These are phyloP conservation scores for Scopulariopsis brevicaulis DNA, from an alignment of 2,329 filamentous ascomycete species.

Conservation along the genomic window DNA sequence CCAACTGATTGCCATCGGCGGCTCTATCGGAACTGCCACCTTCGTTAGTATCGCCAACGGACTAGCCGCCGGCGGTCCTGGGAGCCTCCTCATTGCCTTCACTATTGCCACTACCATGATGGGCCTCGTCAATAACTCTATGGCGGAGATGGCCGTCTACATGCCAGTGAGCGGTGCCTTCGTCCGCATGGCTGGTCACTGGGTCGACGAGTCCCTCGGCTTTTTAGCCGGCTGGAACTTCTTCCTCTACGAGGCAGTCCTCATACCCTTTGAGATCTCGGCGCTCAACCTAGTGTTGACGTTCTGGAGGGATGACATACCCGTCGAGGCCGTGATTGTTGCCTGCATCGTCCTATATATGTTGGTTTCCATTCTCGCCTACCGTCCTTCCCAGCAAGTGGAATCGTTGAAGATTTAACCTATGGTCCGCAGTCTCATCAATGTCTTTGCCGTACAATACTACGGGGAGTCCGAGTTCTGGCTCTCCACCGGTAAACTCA, in stretches of 20 bases:
- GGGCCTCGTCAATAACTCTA: constrained; percentile 20
- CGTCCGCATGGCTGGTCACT: constrained; percentile 65
- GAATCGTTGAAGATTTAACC: no score
- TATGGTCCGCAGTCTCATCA: constrained; percentile 18
- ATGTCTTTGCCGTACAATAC: constrained; percentile 52
- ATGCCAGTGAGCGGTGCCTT: constrained; percentile 69
- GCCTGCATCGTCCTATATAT: constrained; percentile 18
- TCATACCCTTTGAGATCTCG: constrained; percentile 58
- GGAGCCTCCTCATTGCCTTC: constrained; percentile 46
- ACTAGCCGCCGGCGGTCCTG: constrained; percentile 28
- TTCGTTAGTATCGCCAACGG: constrained; percentile 52
- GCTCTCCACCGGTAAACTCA: constrained; percentile 49
- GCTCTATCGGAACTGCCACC: constrained; percentile 44
- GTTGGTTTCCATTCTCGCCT: constrained; percentile 43
- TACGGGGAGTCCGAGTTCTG: constrained; percentile 66
- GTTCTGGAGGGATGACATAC: constrained; percentile 51
- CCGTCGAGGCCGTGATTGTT: constrained; percentile 48
- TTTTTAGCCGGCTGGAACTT: constrained; percentile 67
- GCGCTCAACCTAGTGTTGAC: constrained; percentile 52
- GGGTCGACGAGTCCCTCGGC: constrained; percentile 64
- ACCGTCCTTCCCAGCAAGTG: background rate
- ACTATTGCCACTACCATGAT: constrained; percentile 37
- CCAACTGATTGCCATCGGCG: constrained; percentile 46
- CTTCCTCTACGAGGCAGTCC: constrained; percentile 56
- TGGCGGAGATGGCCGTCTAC: constrained; percentile 60